phyloP scores from a whole-genome alignment of 2,329 filamentous ascomycete genomes.

The Chaetomiaceae sp. region DNA sequence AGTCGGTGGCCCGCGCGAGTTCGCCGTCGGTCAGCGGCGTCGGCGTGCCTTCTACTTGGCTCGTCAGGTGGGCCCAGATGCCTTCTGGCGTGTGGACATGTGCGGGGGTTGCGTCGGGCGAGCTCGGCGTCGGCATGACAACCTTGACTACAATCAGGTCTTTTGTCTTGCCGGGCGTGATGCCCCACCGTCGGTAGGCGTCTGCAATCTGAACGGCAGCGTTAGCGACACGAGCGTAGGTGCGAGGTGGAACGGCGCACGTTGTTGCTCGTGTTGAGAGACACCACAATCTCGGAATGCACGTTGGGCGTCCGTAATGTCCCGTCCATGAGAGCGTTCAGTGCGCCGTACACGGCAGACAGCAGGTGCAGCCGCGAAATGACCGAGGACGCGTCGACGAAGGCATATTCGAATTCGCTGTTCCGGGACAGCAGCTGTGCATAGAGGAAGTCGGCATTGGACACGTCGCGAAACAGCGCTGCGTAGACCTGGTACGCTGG shows the following conservation, averaged over 20 bases:
- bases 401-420: constrained; percentile 81
- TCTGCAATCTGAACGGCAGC: constrained; percentile 67
- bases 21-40: constrained; percentile 56
- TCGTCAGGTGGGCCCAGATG: constrained; percentile 53
- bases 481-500: constrained; percentile 61
- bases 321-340: constrained; percentile 56
- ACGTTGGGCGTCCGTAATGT: constrained; percentile 74
- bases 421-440: constrained; percentile 82
- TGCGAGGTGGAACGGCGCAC: constrained; percentile 37
- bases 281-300: constrained; percentile 81
- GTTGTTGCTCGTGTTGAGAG: constrained; percentile 76
- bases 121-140: constrained; percentile 34
- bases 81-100: constrained; percentile 38
- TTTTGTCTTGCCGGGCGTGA: constrained; percentile 58
- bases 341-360: constrained; percentile 70
- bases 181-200: constrained; percentile 82
- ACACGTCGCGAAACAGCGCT: constrained; percentile 67
- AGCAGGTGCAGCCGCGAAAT: constrained; percentile 67
- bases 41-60: constrained; percentile 55
- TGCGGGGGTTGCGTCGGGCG: constrained; percentile 21
- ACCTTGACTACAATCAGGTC: constrained; percentile 79
- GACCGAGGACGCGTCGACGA: constrained; percentile 79
- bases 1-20: constrained; percentile 55
- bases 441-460: constrained; percentile 72
- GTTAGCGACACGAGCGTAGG: not conserved